Percentiles rank a stretch among this genome's conserved stretches.
These are phyloP conservation scores for Picochlorum sp. DNA, from an alignment of 139 green algal species.

Conservation along the genomic window DNA sequence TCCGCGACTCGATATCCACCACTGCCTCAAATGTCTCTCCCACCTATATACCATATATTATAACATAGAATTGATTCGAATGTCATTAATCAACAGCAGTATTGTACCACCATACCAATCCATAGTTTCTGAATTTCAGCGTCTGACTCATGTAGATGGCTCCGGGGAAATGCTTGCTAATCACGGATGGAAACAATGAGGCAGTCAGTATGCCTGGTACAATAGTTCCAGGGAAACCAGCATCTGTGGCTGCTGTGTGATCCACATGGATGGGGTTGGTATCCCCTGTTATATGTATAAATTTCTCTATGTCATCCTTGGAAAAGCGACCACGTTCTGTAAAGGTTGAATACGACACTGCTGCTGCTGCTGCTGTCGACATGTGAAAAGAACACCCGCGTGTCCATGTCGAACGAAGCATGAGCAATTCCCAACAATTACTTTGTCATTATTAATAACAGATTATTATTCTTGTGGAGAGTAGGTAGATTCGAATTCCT, in stretches of 20 bases:
- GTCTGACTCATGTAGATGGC: slow-evolving; percentile 59
- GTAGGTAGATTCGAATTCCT: no score
- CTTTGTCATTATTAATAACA: no score
- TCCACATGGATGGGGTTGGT: slow-evolving; percentile 46
- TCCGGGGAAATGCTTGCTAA: slow-evolving; percentile 53
- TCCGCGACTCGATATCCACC: background rate
- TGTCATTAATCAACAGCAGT: background rate
- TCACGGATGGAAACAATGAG: slow-evolving; percentile 65
- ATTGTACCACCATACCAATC: slow-evolving; percentile 20
- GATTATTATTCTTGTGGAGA: no score
- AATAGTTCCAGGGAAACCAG: slow-evolving; percentile 27
- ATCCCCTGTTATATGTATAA: slow-evolving; percentile 50
- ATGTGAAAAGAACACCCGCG: no score
- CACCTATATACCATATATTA: background rate
- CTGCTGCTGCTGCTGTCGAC: no score
- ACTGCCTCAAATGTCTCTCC: background rate
- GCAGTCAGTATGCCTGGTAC: slow-evolving; percentile 67
- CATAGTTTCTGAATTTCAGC: slow-evolving; percentile 46
- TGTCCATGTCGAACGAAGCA: no score
- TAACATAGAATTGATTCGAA: background rate
- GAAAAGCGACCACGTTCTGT: slow-evolving; percentile 19
- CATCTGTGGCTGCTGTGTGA: slow-evolving; percentile 6
- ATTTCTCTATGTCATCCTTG: slow-evolving; percentile 33
- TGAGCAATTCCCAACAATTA: no score
- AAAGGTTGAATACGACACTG: background rate